Percentiles rank a stretch among this genome's conserved stretches.
These are phyloP conservation scores for Phlegmacium glaucopus DNA, from an alignment of 768 basidiomycete species.

Conservation along the genomic window DNA sequence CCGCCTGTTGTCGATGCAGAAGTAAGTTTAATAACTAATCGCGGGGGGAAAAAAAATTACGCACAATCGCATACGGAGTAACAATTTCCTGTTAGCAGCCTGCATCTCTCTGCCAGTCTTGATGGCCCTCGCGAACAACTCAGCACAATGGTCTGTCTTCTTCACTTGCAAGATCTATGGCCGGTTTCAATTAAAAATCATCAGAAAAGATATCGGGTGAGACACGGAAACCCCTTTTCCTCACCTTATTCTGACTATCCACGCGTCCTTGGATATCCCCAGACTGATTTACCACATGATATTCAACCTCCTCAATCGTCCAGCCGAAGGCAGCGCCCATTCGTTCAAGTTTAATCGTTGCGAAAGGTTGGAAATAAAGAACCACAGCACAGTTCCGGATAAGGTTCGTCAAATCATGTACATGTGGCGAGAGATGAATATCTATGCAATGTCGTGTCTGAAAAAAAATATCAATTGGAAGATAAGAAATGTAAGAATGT, in stretches of 20 bases:
- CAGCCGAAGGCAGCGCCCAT: constrained; percentile 90
- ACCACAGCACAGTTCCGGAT: constrained; percentile 77
- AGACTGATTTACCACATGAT: constrained; percentile 64
- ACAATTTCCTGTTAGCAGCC: constrained; percentile 67
- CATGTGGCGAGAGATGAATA: constrained; percentile 71
- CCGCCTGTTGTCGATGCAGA: constrained; percentile 70
- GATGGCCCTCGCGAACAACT: constrained; percentile 73
- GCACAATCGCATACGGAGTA: constrained; percentile 83
- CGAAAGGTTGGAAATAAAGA: constrained; percentile 91
- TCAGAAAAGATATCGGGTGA: constrained; percentile 1
- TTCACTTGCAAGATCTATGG: constrained; percentile 74
- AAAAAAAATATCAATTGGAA: background rate
- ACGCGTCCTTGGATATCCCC: constrained; percentile 81
- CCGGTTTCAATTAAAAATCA: too few relatives aligned
- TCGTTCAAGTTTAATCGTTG: constrained; percentile 75
- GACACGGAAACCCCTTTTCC: constrained; percentile 4
- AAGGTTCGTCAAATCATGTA: constrained; percentile 57
- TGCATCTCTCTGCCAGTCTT: constrained; percentile 71
- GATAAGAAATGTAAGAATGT: too few relatives aligned
- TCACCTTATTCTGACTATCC: constrained; percentile 86
- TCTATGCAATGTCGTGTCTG: constrained; percentile 79
- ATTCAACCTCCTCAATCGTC: constrained; percentile 66
- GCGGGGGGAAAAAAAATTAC: constrained; percentile 24
- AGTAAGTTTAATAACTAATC: too few relatives aligned
- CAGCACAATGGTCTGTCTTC: constrained; percentile 74